phyloP scores from a whole-genome alignment of 1,139 yeast species.

The Barnettozyma hawaiiensis region DNA sequence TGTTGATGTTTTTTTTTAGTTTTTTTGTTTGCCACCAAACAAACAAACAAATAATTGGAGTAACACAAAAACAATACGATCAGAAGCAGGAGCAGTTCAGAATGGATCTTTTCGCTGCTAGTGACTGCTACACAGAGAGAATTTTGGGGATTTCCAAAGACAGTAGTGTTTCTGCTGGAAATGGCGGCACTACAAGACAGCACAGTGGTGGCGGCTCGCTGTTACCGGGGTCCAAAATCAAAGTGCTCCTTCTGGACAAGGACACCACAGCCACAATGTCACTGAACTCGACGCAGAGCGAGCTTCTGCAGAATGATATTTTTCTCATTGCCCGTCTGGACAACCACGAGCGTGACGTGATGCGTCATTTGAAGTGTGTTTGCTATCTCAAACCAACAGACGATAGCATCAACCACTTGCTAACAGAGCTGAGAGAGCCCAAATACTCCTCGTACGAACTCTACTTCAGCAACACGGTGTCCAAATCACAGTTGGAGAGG shows the following conservation, averaged over 20 bases:
- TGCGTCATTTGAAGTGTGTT: slow-evolving; percentile 81
- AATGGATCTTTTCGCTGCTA: slow-evolving; percentile 50
- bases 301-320: slow-evolving; percentile 72
- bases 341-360: slow-evolving; percentile 58
- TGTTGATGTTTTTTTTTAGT: no score
- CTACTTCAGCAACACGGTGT: slow-evolving; percentile 68
- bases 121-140: slow-evolving; percentile 44
- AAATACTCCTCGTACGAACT: slow-evolving; percentile 73
- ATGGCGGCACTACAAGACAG: no score
- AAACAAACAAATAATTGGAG: no score
- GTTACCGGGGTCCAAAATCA: slow-evolving; percentile 44
- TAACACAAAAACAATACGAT: no score
- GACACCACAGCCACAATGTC: slow-evolving; percentile 80
- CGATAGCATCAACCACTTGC: slow-evolving; percentile 53
- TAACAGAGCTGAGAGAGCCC: slow-evolving; percentile 68
- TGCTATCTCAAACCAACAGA: slow-evolving; percentile 72
- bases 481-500: slow-evolving; percentile 73
- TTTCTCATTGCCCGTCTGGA: slow-evolving; percentile 71
- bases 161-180: neutral
- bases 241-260: slow-evolving; percentile 72
- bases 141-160: slow-evolving; percentile 31
- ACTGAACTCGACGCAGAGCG: slow-evolving; percentile 82
- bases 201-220: no score
- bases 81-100: neutral
- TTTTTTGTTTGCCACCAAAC: no score